Base-by-base conservation (phyloP, 805 yeast genomes). In the Lachancea sp. region DNA sequence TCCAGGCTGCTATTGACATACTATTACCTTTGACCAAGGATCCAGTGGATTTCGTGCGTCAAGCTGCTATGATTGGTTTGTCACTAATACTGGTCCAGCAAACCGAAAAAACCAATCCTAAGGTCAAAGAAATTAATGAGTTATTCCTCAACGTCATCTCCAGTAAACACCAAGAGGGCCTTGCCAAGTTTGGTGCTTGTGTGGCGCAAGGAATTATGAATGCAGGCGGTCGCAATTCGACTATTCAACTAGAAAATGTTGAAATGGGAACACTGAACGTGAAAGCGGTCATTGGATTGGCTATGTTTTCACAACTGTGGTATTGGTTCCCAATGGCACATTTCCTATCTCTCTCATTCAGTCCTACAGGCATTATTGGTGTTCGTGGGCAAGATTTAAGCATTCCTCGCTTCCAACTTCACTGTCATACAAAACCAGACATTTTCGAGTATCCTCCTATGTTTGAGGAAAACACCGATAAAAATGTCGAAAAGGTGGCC, bases 171-270 rank as follows among this genome's bases (percentile, higher is more conserved):
- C 97, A 90, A 64, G 98, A 90, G 65, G 95, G 96, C 3, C 75
- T 92, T 64, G 96, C 97, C 29, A 89, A 88, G 67, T 92, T 90
- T 65, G 98, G 98, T 60, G 97, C 97, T 22, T 86, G 97, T 13
- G 68, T 92, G 36, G 90, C 96, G 11, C 97, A 90, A 68, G 98
- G 98, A 63, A 90, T 92, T 48, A 80, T 92, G 60, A 97, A 92
- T 67, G 98, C 97, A 8, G 97, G 98, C 65, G 98, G 98, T 9
- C 79, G 97, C 60, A 92, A 92, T 55, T 95, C 84, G n/a, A 88
- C 97, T 0, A 88, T 92, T 49, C 83, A 83, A 51, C 70, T 90
- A 37, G 97, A 92, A 63, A 86, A 89, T 61, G 56, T 79, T 18
- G 89, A 88, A 51, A 87, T 96, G 29, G 94, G 88, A 45, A 87